phyloP scores from a whole-genome alignment of 441 rosid genomes.

The Erodium chrysanthum region DNA sequence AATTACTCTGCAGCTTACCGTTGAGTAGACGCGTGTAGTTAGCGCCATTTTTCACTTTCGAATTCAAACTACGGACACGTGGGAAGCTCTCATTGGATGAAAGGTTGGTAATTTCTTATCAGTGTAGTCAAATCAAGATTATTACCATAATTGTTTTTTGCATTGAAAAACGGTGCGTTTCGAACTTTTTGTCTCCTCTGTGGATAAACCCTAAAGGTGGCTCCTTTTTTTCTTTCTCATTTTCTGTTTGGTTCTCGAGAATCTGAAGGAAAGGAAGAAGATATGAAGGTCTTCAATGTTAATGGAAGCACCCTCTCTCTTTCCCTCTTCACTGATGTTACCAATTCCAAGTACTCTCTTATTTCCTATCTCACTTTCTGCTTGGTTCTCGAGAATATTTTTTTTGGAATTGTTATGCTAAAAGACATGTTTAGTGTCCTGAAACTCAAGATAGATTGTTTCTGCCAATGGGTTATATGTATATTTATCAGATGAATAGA shows the following conservation, averaged over 20 bases:
- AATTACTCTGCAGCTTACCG: background rate
- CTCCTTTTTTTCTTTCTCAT: background rate
- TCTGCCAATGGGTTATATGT: background rate
- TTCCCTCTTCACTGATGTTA: conserved; percentile 57
- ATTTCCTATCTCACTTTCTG: background rate
- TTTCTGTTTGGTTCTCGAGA: background rate
- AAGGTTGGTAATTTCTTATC: too few relatives aligned
- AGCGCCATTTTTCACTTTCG: background rate
- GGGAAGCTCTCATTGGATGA: background rate
- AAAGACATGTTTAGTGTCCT: background rate
- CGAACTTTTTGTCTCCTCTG: too few relatives aligned
- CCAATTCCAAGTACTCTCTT: conserved; percentile 53
- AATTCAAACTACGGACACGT: background rate
- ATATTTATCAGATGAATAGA: background rate
- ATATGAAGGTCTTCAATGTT: conserved; percentile 54
- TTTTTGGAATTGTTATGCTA: background rate
- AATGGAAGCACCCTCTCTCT: conserved; percentile 46
- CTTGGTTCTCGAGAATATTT: background rate
- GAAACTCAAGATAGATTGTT: background rate
- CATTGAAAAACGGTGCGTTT: too few relatives aligned
- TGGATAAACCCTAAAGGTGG: background rate
- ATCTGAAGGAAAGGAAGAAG: background rate
- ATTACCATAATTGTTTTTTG: too few relatives aligned
- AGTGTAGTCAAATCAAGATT: too few relatives aligned
- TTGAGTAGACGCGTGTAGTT: background rate